These are phyloP conservation scores for Carex pumila DNA, from an alignment of 176 grass and related monocot species.

Conservation along the genomic window DNA sequence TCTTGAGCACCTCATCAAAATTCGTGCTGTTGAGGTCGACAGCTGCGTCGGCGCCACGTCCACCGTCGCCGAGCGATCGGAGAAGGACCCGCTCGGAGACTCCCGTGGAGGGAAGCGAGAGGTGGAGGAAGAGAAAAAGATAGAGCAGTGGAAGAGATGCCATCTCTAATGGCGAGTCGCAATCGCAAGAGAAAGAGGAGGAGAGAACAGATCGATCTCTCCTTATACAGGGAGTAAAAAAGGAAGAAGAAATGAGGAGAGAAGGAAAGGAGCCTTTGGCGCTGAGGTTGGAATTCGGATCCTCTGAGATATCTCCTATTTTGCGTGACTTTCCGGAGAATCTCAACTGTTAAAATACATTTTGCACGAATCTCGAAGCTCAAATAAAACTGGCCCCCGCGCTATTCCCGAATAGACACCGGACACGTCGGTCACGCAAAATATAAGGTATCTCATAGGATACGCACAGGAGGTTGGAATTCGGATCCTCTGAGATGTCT, in stretches of 20 bases:
- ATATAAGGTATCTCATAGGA: too few relatives aligned
- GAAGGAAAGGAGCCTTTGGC: too few relatives aligned
- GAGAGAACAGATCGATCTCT: neutral
- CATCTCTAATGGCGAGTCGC: constrained; percentile 4
- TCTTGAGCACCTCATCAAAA: constrained; percentile 59
- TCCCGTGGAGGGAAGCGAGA: neutral
- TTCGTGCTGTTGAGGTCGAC: constrained; percentile 76
- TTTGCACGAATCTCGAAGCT: too few relatives aligned
- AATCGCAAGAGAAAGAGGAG: neutral
- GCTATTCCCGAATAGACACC: too few relatives aligned
- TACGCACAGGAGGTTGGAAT: too few relatives aligned
- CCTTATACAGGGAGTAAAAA: neutral
- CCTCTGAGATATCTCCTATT: too few relatives aligned
- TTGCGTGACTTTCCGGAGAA: too few relatives aligned
- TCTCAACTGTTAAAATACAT: too few relatives aligned
- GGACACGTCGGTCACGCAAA: too few relatives aligned
- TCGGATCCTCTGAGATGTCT: too few relatives aligned
- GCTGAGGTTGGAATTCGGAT: too few relatives aligned
- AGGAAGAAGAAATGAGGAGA: neutral
- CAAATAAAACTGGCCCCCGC: too few relatives aligned
- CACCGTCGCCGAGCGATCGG: constrained; percentile 38
- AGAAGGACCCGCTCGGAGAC: constrained; percentile 22
- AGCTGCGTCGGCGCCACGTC: constrained; percentile 31
- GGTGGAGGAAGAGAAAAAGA: constrained; percentile 18
- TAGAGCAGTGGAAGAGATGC: neutral